Percentiles rank a stretch among this genome's conserved stretches.
Conservation (phyloP, 805 yeast species). For the Kazachstania bromeliacearum region DNA sequence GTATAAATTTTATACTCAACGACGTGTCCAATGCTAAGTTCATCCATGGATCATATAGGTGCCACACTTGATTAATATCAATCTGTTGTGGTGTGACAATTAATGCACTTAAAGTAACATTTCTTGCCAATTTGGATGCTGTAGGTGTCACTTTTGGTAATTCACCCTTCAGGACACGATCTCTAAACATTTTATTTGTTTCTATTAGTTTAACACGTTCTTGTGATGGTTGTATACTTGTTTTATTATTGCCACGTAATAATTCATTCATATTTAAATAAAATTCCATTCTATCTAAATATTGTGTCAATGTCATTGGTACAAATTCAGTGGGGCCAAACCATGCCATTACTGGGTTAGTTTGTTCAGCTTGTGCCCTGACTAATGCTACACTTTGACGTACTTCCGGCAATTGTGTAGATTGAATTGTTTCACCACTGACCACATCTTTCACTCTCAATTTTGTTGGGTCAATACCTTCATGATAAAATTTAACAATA, state of each 20-base stretch:
- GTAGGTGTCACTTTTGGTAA: neutral
- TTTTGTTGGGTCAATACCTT: constrained; percentile 29
- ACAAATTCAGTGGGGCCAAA: constrained; percentile 52
- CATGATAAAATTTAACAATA: constrained; percentile 26
- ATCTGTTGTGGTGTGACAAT: constrained; percentile 16
- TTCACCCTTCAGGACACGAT: constrained; percentile 6
- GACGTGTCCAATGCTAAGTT: constrained; percentile 29
- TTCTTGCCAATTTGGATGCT: too few species aligned
- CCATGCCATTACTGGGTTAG: constrained; percentile 45
- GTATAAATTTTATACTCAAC: constrained; percentile 29
- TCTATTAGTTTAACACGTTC: constrained; percentile 11
- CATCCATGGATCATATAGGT: constrained; percentile 30
- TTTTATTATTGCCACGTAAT: constrained; percentile 17
- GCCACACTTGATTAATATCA: constrained; percentile 25
- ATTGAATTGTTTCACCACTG: constrained; percentile 22
- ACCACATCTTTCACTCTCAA: constrained; percentile 27
- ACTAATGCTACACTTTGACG: constrained; percentile 31
- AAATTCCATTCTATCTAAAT: constrained; percentile 26
- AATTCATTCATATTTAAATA: constrained; percentile 23
- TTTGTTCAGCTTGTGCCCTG: constrained; percentile 40
- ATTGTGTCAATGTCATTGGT: constrained; percentile 41
- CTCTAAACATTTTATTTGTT: constrained; percentile 14
- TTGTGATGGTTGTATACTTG: neutral
- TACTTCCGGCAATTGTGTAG: constrained; percentile 26
- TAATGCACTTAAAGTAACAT: constrained; percentile 14